Evolutionary conservation across 2,329 filamentous ascomycete species (phyloP), one percentile per base, ranked within the genome.

Genomic region (Juglanconis oblonga): DNA sequence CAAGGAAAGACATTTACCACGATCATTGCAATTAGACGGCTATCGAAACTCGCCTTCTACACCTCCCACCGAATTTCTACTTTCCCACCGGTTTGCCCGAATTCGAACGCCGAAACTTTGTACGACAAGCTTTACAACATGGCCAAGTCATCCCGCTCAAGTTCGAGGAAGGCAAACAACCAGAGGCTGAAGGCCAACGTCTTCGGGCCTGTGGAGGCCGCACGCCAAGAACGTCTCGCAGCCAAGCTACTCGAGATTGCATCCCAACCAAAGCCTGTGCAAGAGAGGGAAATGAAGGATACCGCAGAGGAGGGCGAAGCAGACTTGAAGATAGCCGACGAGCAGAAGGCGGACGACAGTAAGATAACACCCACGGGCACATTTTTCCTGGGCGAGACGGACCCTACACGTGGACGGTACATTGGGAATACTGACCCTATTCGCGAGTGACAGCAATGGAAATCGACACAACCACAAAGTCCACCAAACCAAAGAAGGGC

Each of bases 111-210:
- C 47, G n/a, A 29, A 36, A 17, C 11, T 10, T 32, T 13, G 5
- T 31, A n/a, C 48, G 42, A 38, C 38, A 29, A 11, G 10, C 1
- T 31, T 4, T 11, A 17, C 24, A 56, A 64, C 67, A 98, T 97
- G 94, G 94, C 93, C 31, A 97, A 96, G 74, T 90, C 91, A 72
- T 81, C 90, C 63, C 84, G 94, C 73, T 85, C 93, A 66, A 96
- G 89, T 72, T 81, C 84, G 66, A 86, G 82, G 69, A 97, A 97
- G 80, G 82, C 83, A 70, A 97, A 97, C 80, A 92, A 92, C 78
- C 82, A 85, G 67, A 88, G 85, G 68, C 83, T 97, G 65, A 93
- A 93, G 74, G 81, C 85, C 66, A 87, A 86, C 65, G 89, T 97
- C 66, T 97, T 96, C 76, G 91, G 89, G 1, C 94, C 94, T 14